Conservation (phyloP, 805 yeast genomes). For the Kurtzmaniella fragi region DNA sequence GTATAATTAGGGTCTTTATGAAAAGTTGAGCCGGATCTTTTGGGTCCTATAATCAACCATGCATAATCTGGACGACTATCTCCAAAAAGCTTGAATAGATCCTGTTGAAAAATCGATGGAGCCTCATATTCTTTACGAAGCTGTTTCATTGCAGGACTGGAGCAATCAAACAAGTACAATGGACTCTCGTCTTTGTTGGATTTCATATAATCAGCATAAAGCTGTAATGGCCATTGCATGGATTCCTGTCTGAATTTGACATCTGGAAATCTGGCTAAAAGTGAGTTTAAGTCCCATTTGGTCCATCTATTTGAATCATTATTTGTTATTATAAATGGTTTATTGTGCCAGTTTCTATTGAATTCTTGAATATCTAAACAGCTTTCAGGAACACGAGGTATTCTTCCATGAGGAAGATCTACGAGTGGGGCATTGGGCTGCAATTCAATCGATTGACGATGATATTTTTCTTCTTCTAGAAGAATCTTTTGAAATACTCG, state of each 20-base stretch:
- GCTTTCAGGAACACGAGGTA: conserved; percentile 49
- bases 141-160: conserved; percentile 58
- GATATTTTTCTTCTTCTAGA: conserved; percentile 36
- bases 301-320: conserved; percentile 49
- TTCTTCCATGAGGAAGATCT: conserved; percentile 33
- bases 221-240: conserved; percentile 67
- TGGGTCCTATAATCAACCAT: conserved; percentile 89
- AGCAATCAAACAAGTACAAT: conserved; percentile 79
- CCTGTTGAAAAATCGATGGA: conserved; percentile 54
- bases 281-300: conserved; percentile 49
- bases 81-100: conserved; percentile 53
- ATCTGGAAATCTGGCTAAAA: conserved; percentile 51
- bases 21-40: conserved; percentile 79
- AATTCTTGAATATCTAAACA: conserved; percentile 43
- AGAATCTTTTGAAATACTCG: conserved; percentile 45
- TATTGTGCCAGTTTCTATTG: conserved; percentile 37
- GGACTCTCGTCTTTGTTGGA: conserved; percentile 78
- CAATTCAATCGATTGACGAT: conserved; percentile 13
- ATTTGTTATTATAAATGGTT: conserved; percentile 61
- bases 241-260: conserved; percentile 78
- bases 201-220: conserved; percentile 57
- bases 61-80: conserved; percentile 71
- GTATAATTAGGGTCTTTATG: conserved; percentile 93
- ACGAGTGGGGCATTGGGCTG: conserved; percentile 6
- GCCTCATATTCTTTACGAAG: conserved; percentile 47